phyloP scores from a whole-genome alignment of 257 asterid genomes.

The Solanum raphanifolium region DNA sequence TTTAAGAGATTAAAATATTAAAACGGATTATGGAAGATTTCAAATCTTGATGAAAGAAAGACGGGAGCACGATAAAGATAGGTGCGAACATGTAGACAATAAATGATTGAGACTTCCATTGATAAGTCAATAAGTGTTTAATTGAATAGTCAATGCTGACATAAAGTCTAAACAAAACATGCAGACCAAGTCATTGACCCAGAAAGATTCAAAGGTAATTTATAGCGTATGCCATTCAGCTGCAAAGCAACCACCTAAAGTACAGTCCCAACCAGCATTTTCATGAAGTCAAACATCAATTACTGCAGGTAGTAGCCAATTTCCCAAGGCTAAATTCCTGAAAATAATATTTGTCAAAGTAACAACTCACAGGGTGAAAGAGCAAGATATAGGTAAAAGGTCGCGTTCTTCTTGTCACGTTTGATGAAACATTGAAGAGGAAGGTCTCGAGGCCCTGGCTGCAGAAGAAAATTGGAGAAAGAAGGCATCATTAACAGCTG shows the following conservation, averaged over 20 bases:
- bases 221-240: background rate
- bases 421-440: constrained; percentile 79
- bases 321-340: background rate
- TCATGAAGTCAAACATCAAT: background rate
- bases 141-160: background rate
- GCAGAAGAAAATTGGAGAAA: constrained; percentile 19
- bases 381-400: constrained; percentile 74
- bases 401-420: constrained; percentile 84
- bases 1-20: background rate
- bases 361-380: constrained; percentile 66
- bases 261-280: background rate
- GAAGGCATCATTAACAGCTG: background rate
- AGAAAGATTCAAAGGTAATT: background rate
- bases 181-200: constrained; percentile 5
- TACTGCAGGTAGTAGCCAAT: background rate
- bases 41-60: background rate
- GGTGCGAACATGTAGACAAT: background rate
- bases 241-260: background rate
- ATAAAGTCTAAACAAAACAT: background rate
- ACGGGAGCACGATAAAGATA: background rate
- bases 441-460: constrained; percentile 84
- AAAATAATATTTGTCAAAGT: background rate
- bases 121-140: background rate
- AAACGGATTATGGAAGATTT: background rate
- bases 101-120: background rate